Percentiles rank a stretch among this genome's conserved stretches.
Conservation (phyloP, 805 yeast species). For the Myxozyma sirexii region DNA sequence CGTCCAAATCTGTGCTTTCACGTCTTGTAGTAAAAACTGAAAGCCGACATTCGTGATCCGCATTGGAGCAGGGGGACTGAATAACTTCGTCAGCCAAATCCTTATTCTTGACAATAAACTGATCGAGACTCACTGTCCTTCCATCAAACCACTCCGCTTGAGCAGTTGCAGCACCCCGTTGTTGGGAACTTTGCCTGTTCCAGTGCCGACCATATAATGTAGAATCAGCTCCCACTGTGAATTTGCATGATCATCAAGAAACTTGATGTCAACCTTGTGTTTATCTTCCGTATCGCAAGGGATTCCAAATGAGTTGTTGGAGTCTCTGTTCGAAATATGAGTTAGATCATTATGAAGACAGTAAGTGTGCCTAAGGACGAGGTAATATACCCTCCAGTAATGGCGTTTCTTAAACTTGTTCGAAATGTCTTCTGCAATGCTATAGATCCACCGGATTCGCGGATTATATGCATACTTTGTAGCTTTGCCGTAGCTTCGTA, state of each 20-base stretch:
- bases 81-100: background rate
- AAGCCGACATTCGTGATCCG: slow-evolving; percentile 89
- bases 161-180: slow-evolving; percentile 78
- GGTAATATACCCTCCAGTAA: slow-evolving; percentile 67
- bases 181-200: slow-evolving; percentile 67
- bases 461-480: slow-evolving; percentile 72
- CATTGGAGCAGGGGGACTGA: slow-evolving; percentile 45
- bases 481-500: slow-evolving; percentile 79
- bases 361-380: too few species aligned
- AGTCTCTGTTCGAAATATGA: slow-evolving; percentile 38
- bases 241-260: slow-evolving; percentile 77
- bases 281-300: slow-evolving; percentile 60
- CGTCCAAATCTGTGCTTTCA: slow-evolving; percentile 94
- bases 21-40: slow-evolving; percentile 90
- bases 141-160: slow-evolving; percentile 85
- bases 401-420: slow-evolving; percentile 73
- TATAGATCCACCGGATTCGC: slow-evolving; percentile 55
- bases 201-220: slow-evolving; percentile 97
- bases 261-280: slow-evolving; percentile 60
- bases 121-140: slow-evolving; percentile 42
- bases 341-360: background rate
- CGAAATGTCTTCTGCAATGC: slow-evolving; percentile 74
- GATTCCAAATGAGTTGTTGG: slow-evolving; percentile 75
- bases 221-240: slow-evolving; percentile 92
- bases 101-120: background rate